These are phyloP conservation scores for Thalia dealbata DNA, from an alignment of 176 grass and related monocot species.

Conservation along the genomic window DNA sequence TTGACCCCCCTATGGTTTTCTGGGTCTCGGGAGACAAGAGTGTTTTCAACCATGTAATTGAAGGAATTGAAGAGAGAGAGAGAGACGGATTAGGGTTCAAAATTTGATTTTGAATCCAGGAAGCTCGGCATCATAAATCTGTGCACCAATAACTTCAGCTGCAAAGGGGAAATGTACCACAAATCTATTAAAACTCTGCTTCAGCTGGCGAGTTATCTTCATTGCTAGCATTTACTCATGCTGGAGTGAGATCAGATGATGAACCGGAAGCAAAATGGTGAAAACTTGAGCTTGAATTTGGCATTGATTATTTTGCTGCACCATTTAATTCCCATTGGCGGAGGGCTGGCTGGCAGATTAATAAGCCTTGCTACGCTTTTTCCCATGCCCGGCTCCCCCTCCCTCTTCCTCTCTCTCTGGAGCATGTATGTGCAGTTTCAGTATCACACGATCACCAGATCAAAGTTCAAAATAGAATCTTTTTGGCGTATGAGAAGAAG, in stretches of 20 bases:
- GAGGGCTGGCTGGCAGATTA: not conserved
- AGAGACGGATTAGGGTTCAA: too few relatives aligned
- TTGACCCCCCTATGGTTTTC: not conserved
- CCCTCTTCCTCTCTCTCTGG: not conserved
- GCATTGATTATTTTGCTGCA: not conserved
- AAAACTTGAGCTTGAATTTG: not conserved
- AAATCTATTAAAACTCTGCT: not conserved
- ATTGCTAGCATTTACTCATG: not conserved
- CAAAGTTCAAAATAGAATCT: not conserved
- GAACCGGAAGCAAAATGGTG: not conserved
- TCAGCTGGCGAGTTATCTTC: conserved; percentile 3
- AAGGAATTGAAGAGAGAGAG: not conserved
- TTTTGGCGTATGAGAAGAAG: not conserved
- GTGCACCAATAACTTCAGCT: not conserved
- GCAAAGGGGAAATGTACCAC: not conserved
- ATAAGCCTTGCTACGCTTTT: not conserved
- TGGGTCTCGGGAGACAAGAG: not conserved
- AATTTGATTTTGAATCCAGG: not conserved
- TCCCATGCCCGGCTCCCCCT: too few relatives aligned
- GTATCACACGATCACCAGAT: not conserved
- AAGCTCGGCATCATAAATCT: not conserved
- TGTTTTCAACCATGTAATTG: not conserved
- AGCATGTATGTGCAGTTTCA: too few relatives aligned
- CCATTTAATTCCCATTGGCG: not conserved
- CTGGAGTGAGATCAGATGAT: not conserved